Conservation (phyloP, 2,329 filamentous ascomycete genomes). For the Fusarium begoniae region DNA sequence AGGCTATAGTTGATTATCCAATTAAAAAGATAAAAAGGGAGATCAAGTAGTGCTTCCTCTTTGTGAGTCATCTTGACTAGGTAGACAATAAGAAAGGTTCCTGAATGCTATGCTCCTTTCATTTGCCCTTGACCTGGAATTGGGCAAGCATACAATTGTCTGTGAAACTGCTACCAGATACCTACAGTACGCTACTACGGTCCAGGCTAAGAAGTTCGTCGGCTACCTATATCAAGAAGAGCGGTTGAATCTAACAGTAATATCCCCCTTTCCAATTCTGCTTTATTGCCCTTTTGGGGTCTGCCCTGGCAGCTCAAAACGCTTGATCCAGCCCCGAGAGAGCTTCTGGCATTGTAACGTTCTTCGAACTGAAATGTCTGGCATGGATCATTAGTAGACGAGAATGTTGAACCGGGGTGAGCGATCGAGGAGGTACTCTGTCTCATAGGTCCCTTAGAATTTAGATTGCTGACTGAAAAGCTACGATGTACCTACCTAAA, state of each 20-base stretch:
- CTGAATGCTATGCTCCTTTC: neutral
- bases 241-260: neutral
- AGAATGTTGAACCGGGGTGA: neutral
- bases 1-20: neutral
- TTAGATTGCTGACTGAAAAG: neutral
- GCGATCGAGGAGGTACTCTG: neutral
- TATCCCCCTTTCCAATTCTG: conserved; percentile 15
- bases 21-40: neutral
- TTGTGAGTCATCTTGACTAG: neutral
- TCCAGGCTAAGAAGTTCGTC: neutral
- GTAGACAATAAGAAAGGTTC: neutral
- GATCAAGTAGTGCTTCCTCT: neutral
- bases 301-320: neutral
- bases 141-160: neutral
- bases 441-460: neutral
- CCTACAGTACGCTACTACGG: neutral
- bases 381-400: neutral
- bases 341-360: neutral
- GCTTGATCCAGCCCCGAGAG: neutral
- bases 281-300: conserved; percentile 25
- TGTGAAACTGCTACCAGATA: neutral
- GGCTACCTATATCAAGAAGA: neutral
- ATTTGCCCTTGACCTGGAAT: neutral
- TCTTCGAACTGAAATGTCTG: neutral
- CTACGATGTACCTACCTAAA: conserved; percentile 10